Evolutionary conservation across 2,329 filamentous ascomycete species (phyloP), one percentile per base, ranked within the genome.

Genomic region (Exophiala sideris): DNA sequence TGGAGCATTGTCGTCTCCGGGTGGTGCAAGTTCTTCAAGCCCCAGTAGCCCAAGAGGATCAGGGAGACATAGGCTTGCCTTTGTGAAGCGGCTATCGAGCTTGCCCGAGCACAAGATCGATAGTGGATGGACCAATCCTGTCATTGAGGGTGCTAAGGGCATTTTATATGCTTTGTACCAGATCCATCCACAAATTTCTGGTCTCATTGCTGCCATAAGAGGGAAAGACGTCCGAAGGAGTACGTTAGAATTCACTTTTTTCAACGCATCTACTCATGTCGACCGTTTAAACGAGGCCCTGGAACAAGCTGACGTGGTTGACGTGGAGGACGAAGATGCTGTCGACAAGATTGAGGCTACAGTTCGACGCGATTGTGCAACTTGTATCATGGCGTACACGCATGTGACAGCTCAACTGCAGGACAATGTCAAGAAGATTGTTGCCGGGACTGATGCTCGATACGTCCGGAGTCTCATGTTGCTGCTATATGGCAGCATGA

Each of bases 381-480:
- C 72, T 18, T 79, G 75, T 56, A 73, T 81, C 40, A 73, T 71
- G 60, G 73, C 73, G 21, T 81, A 80, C 59, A 72, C 70, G 11
- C 72, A 76, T 56, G 73, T 81, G 33, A 72, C 72, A 38, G 72
- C 73, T 34, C 76, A 79, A 53, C 65, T 82, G 42, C 74, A 74
- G 47, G 72, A 75, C 46, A 76, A 71, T 42, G 68, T 75, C 20
- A 67, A 70, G 42, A 79, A 79, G 53, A 78, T 82, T 33, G 73
- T 81, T n/a, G 71, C 76, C 44, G 75, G 79, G 45, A 76, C 77
- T 3, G 81, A 85, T 60, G 72, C 77, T 5, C 76, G 79, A 52
- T 79, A 83, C 58, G 70, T 85, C 48, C 79, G 82, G 21, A 81
- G 77, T 12, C 71, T 84, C 40, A 75, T 86, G 68, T 73, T 83